phyloP scores from a whole-genome alignment of 495 filamentous ascomycete species.

The Xylaria bambusicola region DNA sequence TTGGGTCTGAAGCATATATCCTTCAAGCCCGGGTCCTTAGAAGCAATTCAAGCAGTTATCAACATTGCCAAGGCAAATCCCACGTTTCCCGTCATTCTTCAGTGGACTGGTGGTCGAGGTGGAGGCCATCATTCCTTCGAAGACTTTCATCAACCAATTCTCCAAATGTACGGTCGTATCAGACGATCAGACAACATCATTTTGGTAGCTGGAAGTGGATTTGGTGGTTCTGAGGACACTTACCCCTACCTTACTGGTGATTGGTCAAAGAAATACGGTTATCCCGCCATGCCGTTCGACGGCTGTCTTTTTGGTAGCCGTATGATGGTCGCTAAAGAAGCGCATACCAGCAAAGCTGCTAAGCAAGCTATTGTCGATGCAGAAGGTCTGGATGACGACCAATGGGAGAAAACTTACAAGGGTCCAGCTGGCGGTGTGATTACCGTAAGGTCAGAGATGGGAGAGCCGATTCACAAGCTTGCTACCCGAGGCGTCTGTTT shows the following conservation, averaged over 20 bases:
- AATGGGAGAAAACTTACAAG: constrained; percentile 98
- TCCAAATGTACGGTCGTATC: constrained; percentile 88
- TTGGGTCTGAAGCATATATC: constrained; percentile 93
- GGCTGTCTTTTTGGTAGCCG: constrained; percentile 88
- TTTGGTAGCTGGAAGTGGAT: constrained; percentile 87
- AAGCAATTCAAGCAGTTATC: constrained; percentile 86
- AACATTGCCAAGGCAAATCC: constrained; percentile 92
- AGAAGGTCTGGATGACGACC: constrained; percentile 77
- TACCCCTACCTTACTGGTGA: constrained; percentile 89
- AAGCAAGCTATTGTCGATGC: constrained; percentile 96
- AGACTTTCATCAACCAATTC: constrained; percentile 89
- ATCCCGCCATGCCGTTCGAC: constrained; percentile 92
- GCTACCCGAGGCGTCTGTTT: constrained; percentile 92
- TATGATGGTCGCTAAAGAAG: constrained; percentile 94
- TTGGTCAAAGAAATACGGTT: constrained; percentile 84
- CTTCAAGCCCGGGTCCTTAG: constrained; percentile 90
- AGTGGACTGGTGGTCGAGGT: constrained; percentile 94
- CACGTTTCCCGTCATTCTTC: constrained; percentile 83
- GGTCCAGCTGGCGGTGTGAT: constrained; percentile 88
- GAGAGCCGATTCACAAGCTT: constrained; percentile 97
- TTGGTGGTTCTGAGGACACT: constrained; percentile 87
- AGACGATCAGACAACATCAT: constrained; percentile 82
- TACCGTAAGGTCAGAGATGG: constrained; percentile 98
- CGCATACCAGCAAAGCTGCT: constrained; percentile 86
- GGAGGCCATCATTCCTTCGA: constrained; percentile 95